These are phyloP conservation scores for Drechslerella coelobrocha DNA, from an alignment of 2,329 filamentous ascomycete genomes.

Conservation along the genomic window DNA sequence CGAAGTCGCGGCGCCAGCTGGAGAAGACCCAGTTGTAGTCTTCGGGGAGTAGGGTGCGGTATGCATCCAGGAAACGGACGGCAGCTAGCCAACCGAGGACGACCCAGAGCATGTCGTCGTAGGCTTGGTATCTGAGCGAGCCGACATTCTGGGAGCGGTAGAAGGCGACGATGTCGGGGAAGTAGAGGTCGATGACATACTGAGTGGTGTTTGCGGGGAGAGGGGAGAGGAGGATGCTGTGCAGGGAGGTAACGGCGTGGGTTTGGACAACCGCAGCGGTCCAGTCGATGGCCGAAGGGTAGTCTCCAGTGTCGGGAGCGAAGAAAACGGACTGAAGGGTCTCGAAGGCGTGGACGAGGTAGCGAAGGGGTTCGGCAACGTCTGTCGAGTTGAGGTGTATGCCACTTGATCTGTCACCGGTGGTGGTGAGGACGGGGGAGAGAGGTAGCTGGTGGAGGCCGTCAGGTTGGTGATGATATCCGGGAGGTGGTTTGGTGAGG, in stretches of 20 bases:
- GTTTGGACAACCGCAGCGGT: slow-evolving; percentile 85
- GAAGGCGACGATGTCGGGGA: slow-evolving; percentile 75
- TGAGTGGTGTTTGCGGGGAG: slow-evolving; percentile 56
- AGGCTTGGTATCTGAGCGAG: slow-evolving; percentile 77
- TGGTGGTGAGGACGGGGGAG: slow-evolving; percentile 1
- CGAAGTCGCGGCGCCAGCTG: slow-evolving; percentile 75
- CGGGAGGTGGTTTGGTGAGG: too few relatives aligned
- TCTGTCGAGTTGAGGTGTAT: slow-evolving; percentile 36
- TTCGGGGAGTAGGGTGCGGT: slow-evolving; percentile 24
- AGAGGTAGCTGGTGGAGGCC: slow-evolving; percentile 12
- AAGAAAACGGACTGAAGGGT: slow-evolving; percentile 83
- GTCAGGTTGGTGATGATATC: too few relatives aligned
- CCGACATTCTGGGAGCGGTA: slow-evolving; percentile 88
- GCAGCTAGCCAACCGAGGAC: slow-evolving; percentile 88
- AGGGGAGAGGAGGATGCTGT: slow-evolving; percentile 66
- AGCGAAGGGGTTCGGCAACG: slow-evolving; percentile 26
- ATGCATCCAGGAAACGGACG: slow-evolving; percentile 70
- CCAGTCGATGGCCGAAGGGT: slow-evolving; percentile 90
- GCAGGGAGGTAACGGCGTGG: slow-evolving; percentile 75
- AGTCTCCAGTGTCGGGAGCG: slow-evolving; percentile 76
- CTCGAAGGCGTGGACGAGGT: slow-evolving; percentile 63
- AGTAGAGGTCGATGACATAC: slow-evolving; percentile 83
- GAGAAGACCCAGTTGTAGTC: slow-evolving; percentile 36
- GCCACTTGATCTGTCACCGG: slow-evolving; percentile 24
- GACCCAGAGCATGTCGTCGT: slow-evolving; percentile 95